Base-by-base conservation (phyloP, 768 basidiomycete species). In the Phallus indusiatus region DNA sequence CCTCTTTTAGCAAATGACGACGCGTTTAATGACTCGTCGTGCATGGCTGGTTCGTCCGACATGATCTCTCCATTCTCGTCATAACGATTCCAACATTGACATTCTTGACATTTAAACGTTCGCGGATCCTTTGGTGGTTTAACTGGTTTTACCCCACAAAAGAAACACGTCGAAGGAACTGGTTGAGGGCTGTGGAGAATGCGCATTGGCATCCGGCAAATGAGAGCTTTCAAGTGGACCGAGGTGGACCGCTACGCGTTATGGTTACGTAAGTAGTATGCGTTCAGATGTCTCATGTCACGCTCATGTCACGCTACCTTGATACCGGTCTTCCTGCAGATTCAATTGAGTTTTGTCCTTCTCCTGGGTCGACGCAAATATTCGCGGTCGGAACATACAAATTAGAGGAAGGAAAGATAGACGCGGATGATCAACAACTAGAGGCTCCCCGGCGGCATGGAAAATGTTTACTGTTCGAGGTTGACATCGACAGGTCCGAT, bases 341-440 rank as follows among this genome's bases (percentile, higher is more conserved):
- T 70, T 83, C 88, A 11, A 78, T 93, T 56, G 96, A 98, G 66
- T 97, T 94, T 69, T 94, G 90, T 64, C 94, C 94, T 5, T 80
- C 80, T 58, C 75, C 77, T 12, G 73, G 74, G 22, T 76, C 75
- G 53, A 72, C 76, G 2, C 73, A 86, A 63, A 71, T 96, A 24
- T 79, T 97, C 60, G 87, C 86, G 1, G 92, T 91, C 65, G 95
- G 95, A 20, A 97, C 95, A 0, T 99, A 99, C 73, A 84, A 90
- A 64, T 78, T 98, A 20, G 75, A 84, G 47, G 69, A 80, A 58
- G 60, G 66, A 34, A 74, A 73, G 59, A 62, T 64, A 60, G 42
- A 59, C 55, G 21, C 65, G 33, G 54, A 62, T 28, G 48, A 47
- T n/a, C 17, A 59, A 47, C 22, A 62, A 49, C 59, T 5, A 22